Percentiles rank a stretch among this genome's conserved stretches.
These are phyloP conservation scores for Solanum chacoense DNA, from an alignment of 305 asterid species.

Conservation along the genomic window DNA sequence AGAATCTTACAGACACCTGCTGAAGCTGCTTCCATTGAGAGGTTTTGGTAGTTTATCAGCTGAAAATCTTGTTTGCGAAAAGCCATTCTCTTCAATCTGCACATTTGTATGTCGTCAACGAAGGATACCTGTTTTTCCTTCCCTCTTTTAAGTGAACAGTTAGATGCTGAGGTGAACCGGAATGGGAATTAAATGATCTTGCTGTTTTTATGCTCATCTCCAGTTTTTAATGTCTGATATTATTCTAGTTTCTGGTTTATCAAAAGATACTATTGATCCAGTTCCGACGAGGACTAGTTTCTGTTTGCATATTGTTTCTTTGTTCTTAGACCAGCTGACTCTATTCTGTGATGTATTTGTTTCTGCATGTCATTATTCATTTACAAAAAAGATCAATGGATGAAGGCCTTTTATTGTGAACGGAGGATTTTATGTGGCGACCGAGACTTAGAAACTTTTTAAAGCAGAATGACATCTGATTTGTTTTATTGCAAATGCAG, in stretches of 20 bases:
- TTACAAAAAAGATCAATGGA: neutral
- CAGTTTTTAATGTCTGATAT: neutral
- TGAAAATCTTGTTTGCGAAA: neutral
- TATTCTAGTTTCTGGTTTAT: neutral
- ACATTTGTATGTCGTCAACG: neutral
- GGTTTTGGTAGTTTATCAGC: neutral
- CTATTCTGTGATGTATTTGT: neutral
- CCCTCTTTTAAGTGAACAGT: neutral
- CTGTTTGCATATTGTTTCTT: neutral
- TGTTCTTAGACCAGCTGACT: neutral
- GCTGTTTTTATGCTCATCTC: neutral
- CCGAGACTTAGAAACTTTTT: neutral
- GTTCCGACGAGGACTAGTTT: neutral
- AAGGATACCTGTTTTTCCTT: neutral
- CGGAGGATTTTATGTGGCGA: neutral
- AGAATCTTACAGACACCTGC: neutral
- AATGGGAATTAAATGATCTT: neutral
- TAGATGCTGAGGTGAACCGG: neutral
- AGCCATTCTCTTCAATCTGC: neutral
- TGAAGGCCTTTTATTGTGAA: neutral
- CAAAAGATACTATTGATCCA: neutral
- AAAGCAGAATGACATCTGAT: neutral
- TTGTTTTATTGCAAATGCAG: constrained; percentile 1
- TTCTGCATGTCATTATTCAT: neutral
- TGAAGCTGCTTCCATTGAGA: neutral